Evolutionary conservation across 2,329 filamentous ascomycete species (phyloP).

Genomic region (Calonectria hawksworthii): DNA sequence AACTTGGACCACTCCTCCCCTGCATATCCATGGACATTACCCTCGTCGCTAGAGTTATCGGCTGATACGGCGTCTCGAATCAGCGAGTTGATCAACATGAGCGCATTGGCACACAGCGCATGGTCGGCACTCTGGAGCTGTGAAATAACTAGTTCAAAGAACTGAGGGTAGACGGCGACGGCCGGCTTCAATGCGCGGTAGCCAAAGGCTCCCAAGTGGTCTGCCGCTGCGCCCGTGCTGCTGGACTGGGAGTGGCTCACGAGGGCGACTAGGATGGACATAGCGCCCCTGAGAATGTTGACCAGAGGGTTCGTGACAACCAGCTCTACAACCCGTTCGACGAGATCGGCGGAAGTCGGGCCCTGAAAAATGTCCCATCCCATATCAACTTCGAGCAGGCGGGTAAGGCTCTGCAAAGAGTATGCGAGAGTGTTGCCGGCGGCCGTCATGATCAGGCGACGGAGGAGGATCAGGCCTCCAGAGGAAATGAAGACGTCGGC

Average conservation of each 20-base stretch:
- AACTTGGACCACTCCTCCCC: constrained; percentile 92
- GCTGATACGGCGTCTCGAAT: constrained; percentile 91
- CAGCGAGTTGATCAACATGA: constrained; percentile 95
- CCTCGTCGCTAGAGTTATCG: constrained; percentile 66
- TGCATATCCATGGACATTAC: constrained; percentile 45
- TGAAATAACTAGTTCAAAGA: constrained; percentile 93
- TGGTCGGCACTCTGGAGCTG: constrained; percentile 95
- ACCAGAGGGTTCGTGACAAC: constrained; percentile 96
- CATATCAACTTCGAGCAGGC: constrained; percentile 95
- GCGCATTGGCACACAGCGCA: constrained; percentile 92
- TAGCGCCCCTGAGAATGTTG: constrained; percentile 95
- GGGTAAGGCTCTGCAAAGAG: constrained; percentile 88
- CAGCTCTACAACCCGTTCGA: constrained; percentile 86
- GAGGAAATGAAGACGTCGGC: constrained; percentile 96
- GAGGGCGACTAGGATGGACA: constrained; percentile 95
- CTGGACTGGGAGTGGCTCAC: constrained; percentile 85
- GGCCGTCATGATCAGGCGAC: constrained; percentile 85
- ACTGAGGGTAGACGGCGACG: constrained; percentile 91
- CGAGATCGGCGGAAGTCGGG: constrained; percentile 73
- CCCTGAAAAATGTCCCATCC: constrained; percentile 92
- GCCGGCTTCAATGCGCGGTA: constrained; percentile 94
- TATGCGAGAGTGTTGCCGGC: constrained; percentile 97
- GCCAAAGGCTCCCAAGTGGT: constrained; percentile 76
- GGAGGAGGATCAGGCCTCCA: constrained; percentile 85
- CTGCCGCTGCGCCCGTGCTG: constrained; percentile 51